phyloP scores from a whole-genome alignment of 148 eudicot genomes.

The Suaeda aralocaspica region DNA sequence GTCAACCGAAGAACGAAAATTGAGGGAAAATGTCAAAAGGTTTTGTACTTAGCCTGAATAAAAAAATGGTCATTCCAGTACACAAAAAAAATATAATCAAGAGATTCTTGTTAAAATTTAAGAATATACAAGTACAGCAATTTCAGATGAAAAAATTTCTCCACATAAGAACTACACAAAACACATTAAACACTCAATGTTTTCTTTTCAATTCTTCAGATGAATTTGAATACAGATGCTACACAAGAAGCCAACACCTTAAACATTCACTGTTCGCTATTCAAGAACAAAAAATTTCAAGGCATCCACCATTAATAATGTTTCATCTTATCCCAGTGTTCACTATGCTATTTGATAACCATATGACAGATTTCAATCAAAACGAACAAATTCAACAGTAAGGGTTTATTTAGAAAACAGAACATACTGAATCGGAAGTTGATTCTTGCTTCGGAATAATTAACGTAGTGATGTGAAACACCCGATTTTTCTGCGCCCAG shows the following conservation, averaged over 20 bases:
- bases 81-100: not conserved
- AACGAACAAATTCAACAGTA: not conserved
- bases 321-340: not conserved
- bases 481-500: constrained; percentile 81
- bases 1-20: not conserved
- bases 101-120: not conserved
- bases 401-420: not conserved
- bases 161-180: not conserved
- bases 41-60: not conserved
- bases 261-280: not conserved
- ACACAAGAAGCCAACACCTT: not conserved
- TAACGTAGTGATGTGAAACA: constrained; percentile 80
- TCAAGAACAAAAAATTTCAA: not conserved
- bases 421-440: constrained; percentile 91
- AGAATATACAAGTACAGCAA: not conserved
- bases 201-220: not conserved
- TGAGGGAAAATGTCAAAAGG: not conserved
- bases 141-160: not conserved
- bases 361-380: not conserved
- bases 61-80: not conserved
- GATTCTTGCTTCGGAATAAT: constrained; percentile 97
- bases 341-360: not conserved
- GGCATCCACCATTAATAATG: not conserved
- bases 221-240: not conserved
- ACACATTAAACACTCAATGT: too few relatives aligned